Evolutionary conservation across 2,329 filamentous ascomycete genomes (phyloP).

Genomic region (Trichoderma pleuroti): DNA sequence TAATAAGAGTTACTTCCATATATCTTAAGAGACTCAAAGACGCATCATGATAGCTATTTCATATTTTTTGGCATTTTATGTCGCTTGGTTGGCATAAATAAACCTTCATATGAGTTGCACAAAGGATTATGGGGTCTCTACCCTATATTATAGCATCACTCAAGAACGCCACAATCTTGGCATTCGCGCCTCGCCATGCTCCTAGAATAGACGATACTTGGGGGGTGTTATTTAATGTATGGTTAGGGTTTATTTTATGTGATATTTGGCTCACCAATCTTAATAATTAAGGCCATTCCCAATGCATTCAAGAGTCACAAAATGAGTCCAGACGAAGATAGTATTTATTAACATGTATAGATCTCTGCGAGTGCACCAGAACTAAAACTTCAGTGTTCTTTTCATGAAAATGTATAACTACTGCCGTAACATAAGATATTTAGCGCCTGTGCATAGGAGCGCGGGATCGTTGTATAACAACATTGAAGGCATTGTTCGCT

Average conservation of each 20-base stretch:
- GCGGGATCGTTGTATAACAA: neutral
- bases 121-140: neutral
- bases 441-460: neutral
- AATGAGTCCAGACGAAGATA: no score
- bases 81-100: neutral
- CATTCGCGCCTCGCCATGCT: neutral
- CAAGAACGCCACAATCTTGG: neutral
- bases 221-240: accelerated
- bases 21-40: neutral
- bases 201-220: neutral
- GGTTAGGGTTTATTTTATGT: neutral
- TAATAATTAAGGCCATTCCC: neutral
- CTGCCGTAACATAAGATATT: neutral
- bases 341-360: neutral
- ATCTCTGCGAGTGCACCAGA: neutral
- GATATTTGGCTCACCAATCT: neutral
- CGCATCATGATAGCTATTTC: neutral
- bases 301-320: neutral
- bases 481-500: neutral
- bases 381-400: neutral
- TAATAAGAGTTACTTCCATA: neutral
- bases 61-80: neutral
- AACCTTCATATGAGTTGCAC: neutral
- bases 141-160: neutral
- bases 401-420: neutral